phyloP scores from a whole-genome alignment of 352 stramenopile genomes.

The Phytophthora quininea region DNA sequence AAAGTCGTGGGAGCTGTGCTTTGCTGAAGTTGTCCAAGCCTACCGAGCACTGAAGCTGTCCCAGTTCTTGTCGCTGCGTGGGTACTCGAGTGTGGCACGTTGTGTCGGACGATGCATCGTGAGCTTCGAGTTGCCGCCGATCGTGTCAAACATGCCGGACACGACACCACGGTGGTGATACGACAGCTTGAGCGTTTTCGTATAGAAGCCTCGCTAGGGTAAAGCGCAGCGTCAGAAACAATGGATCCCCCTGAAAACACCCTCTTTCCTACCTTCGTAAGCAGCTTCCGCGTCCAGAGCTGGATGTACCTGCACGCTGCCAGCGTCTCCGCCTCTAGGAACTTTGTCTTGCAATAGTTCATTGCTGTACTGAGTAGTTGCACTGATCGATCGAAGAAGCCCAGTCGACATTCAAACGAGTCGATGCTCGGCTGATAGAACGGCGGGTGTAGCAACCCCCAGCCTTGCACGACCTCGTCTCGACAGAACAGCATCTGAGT shows the following conservation, averaged over 20 bases:
- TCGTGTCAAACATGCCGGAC: slow-evolving; percentile 71
- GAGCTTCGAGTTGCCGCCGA: slow-evolving; percentile 49
- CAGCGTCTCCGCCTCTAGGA: slow-evolving; percentile 34
- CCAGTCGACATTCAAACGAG: slow-evolving; percentile 48
- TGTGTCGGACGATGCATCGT: slow-evolving; percentile 28
- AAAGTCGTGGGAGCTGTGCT: neutral
- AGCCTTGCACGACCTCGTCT: slow-evolving; percentile 33
- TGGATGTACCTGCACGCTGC: slow-evolving; percentile 52
- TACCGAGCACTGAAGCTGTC: slow-evolving; percentile 25
- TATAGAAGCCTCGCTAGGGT: slow-evolving; percentile 58
- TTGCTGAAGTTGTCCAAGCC: neutral
- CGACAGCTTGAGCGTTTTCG: slow-evolving; percentile 44
- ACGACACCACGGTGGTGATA: slow-evolving; percentile 59
- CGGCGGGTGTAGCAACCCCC: slow-evolving; percentile 50
- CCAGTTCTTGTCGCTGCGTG: slow-evolving; percentile 33
- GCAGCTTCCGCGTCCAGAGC: slow-evolving; percentile 44
- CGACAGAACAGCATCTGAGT: slow-evolving; percentile 48
- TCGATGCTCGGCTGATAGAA: slow-evolving; percentile 43
- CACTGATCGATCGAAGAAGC: slow-evolving; percentile 39
- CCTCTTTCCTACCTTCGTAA: slow-evolving; percentile 36
- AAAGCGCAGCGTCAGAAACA: neutral
- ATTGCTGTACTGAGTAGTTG: slow-evolving; percentile 31
- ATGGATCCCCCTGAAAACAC: too few relatives aligned
- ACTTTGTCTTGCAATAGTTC: slow-evolving; percentile 36
- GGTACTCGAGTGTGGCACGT: slow-evolving; percentile 54